phyloP scores from a whole-genome alignment of 106 monocot genomes.

The Alisma plantagoaquatica region DNA sequence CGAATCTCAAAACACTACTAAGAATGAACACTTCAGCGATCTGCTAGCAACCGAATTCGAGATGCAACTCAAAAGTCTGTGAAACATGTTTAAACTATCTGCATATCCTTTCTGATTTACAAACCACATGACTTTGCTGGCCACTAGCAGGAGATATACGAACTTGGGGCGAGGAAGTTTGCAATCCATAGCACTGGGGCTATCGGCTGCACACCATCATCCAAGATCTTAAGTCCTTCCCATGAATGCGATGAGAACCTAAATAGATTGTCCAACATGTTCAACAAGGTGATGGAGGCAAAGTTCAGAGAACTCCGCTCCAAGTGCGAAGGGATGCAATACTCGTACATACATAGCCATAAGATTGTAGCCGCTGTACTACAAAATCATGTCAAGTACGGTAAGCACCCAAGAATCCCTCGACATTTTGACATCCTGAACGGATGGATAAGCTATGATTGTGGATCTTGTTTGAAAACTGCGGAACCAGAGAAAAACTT shows the following conservation, averaged over 20 bases:
- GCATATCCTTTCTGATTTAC: no score
- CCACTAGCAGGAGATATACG: slow-evolving; percentile 6
- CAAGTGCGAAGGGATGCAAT: background rate
- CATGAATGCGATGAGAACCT: slow-evolving; percentile 6
- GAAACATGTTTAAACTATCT: background rate
- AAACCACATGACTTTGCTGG: no score
- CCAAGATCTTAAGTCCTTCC: background rate
- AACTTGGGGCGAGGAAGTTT: slow-evolving; percentile 15
- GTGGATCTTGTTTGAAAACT: no score
- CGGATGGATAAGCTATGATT: no score
- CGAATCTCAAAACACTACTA: background rate
- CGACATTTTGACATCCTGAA: no score
- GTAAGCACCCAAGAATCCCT: no score
- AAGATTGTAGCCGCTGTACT: background rate
- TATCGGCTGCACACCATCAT: slow-evolving; percentile 9
- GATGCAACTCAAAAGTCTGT: background rate
- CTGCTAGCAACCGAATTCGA: slow-evolving; percentile 2
- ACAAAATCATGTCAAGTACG: background rate
- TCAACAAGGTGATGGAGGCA: background rate
- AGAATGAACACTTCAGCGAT: background rate
- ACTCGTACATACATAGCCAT: background rate
- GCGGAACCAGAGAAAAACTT: no score
- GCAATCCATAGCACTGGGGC: background rate
- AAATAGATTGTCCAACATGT: background rate
- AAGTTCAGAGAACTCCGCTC: background rate